These are phyloP conservation scores for Irpex rosettiformis DNA, from an alignment of 1,284 basidiomycete genomes.

Conservation along the genomic window DNA sequence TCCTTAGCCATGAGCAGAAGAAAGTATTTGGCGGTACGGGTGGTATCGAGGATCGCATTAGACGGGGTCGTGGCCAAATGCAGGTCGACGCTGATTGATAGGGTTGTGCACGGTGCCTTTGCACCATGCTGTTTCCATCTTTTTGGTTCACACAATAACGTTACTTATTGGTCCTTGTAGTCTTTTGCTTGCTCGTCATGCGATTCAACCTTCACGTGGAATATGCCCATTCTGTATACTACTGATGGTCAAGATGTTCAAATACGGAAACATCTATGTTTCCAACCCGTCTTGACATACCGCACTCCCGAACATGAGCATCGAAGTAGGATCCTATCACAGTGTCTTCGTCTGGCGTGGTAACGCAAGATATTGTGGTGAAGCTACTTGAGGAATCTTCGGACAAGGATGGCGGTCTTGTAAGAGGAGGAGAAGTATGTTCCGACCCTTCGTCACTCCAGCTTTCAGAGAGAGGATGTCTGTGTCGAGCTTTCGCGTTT, in stretches of 20 bases:
- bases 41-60: constrained; percentile 74
- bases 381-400: not conserved
- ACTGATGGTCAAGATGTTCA: not conserved
- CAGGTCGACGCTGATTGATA: constrained; percentile 28
- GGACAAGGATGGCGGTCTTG: not conserved
- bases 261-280: not conserved
- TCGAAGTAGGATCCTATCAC: not conserved
- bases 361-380: not conserved
- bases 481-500: not conserved
- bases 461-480: not conserved
- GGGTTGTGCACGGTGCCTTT: not conserved
- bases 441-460: not conserved
- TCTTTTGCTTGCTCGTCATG: not conserved
- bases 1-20: constrained; percentile 72
- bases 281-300: not conserved
- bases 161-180: not conserved
- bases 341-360: not conserved
- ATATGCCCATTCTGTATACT: not conserved
- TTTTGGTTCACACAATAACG: not conserved
- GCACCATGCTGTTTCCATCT: not conserved
- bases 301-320: not conserved
- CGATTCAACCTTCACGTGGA: not conserved
- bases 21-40: constrained; percentile 73
- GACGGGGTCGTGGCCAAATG: constrained; percentile 48
- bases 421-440: not conserved